These are phyloP conservation scores for Tylopilus sp. DNA, from an alignment of 1,284 basidiomycete species.

Conservation along the genomic window DNA sequence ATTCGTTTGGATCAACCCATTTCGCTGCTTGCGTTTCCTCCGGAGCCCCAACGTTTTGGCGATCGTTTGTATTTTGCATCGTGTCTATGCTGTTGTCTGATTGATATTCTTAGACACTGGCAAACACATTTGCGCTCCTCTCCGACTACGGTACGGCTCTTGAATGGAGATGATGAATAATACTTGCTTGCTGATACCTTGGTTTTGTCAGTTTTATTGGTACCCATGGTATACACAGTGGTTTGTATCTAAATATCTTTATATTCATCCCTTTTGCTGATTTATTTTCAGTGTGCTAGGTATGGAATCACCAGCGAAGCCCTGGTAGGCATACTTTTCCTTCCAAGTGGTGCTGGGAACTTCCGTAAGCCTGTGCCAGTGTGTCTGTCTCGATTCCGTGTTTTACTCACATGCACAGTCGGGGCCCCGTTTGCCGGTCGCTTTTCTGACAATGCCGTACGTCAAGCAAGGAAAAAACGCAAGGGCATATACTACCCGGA, in stretches of 20 bases:
- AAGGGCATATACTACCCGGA: conserved; percentile 66
- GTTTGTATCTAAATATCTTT: conserved; percentile 27
- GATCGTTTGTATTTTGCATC: conserved; percentile 54
- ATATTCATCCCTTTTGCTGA: conserved; percentile 7
- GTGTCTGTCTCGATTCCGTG: background rate
- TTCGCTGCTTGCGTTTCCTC: conserved; percentile 62
- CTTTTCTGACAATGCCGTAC: conserved; percentile 62
- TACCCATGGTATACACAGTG: conserved; percentile 47
- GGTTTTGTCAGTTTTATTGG: conserved; percentile 47
- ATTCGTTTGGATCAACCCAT: conserved; percentile 69
- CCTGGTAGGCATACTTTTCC: conserved; percentile 69
- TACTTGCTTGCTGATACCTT: background rate
- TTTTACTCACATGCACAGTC: conserved; percentile 43
- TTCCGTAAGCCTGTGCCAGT: conserved; percentile 51
- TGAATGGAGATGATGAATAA: background rate
- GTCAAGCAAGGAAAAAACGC: conserved; percentile 58
- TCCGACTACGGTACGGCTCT: conserved; percentile 56
- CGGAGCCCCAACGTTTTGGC: conserved; percentile 68
- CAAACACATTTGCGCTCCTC: conserved; percentile 50
- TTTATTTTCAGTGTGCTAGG: conserved; percentile 54
- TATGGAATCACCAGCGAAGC: conserved; percentile 72
- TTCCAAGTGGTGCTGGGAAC: conserved; percentile 71
- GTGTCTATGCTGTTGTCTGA: background rate
- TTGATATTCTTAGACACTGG: conserved; percentile 49
- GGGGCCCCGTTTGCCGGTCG: conserved; percentile 65